Conservation (phyloP, 371 early-diverging fungal species). For the Encephalitozoon romaleae region DNA sequence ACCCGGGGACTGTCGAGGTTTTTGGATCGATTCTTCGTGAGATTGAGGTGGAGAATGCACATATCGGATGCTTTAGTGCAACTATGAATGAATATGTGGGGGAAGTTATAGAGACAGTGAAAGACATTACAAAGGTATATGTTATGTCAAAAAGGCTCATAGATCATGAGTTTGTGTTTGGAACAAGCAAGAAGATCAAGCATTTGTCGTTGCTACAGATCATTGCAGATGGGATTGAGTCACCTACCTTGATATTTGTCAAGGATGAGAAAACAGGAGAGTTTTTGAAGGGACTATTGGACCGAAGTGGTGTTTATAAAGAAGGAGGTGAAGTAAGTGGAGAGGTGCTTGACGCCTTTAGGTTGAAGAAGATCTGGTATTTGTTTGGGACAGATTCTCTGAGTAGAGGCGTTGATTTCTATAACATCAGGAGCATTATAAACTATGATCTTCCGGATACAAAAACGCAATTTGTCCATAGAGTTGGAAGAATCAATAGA, state of each 20-base stretch:
- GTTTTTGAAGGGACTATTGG: background rate
- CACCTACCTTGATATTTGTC: conserved; percentile 24
- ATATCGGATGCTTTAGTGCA: conserved; percentile 6
- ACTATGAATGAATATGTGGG: conserved; percentile 19
- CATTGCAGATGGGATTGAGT: conserved; percentile 14
- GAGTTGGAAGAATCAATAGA: conserved; percentile 52
- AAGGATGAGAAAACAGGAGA: background rate
- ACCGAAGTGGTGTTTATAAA: background rate
- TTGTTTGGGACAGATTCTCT: conserved; percentile 47
- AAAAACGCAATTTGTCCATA: conserved; percentile 45
- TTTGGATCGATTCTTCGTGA: background rate
- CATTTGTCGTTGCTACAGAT: conserved; percentile 8
- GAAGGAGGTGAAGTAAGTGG: background rate
- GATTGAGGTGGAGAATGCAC: background rate
- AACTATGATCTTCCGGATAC: conserved; percentile 49
- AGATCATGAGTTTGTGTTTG: conserved; percentile 29
- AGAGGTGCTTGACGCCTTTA: conserved; percentile 6
- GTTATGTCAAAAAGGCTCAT: background rate
- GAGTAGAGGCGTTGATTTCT: conserved; percentile 49
- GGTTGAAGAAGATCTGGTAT: conserved; percentile 30
- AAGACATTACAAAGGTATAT: conserved; percentile 3
- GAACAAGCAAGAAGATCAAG: conserved; percentile 17
- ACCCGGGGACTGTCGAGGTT: background rate
- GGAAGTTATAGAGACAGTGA: background rate
- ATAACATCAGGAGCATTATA: conserved; percentile 37